phyloP scores from a whole-genome alignment of 202 grass and related monocot species.

The Schoenoplectus tabernaemontani region DNA sequence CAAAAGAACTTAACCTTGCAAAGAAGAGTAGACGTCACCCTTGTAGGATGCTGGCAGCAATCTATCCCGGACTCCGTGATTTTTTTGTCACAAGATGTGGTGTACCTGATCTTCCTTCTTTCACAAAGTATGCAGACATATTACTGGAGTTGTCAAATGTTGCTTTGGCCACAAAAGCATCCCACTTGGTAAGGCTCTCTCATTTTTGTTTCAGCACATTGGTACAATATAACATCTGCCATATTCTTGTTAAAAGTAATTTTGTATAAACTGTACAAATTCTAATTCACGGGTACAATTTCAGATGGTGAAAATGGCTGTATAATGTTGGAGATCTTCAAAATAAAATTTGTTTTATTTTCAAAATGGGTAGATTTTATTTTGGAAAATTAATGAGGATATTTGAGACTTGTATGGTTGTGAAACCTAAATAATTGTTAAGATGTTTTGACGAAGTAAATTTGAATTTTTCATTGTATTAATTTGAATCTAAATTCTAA shows the following conservation, averaged over 20 bases:
- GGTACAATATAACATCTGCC: background rate
- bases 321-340: too few species aligned
- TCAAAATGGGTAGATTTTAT: too few species aligned
- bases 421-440: too few species aligned
- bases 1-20: conserved; percentile 33
- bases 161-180: conserved; percentile 59
- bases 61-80: conserved; percentile 67
- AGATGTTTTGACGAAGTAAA: too few species aligned
- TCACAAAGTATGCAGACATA: conserved; percentile 58
- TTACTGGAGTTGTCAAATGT: conserved; percentile 49
- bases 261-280: background rate
- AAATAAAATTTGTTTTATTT: too few species aligned
- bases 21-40: conserved; percentile 33
- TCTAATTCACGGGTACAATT: background rate
- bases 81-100: conserved; percentile 65
- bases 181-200: conserved; percentile 50
- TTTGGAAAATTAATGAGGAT: too few species aligned
- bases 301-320: background rate
- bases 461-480: too few species aligned
- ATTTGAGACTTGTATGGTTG: too few species aligned
- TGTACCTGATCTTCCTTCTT: conserved; percentile 52
- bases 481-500: too few species aligned
- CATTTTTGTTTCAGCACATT: background rate
- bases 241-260: background rate
- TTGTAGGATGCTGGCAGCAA: conserved; percentile 46